phyloP scores from a whole-genome alignment of 257 asterid species.

The Echium plantagineum region DNA sequence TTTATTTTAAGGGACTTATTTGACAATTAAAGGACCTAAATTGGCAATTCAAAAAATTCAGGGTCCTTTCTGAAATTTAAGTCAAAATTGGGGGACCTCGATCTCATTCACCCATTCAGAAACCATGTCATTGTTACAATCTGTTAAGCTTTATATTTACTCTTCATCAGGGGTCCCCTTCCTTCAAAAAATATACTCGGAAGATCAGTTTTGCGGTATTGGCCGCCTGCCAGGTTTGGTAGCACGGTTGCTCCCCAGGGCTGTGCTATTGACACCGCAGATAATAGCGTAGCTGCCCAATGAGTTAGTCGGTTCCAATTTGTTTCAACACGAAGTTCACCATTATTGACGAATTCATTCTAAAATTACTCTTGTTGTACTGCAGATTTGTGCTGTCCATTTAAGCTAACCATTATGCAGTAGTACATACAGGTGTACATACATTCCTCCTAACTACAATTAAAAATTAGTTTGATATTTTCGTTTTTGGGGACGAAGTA shows the following conservation, averaged over 20 bases:
- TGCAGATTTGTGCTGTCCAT: neutral
- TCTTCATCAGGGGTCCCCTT: constrained; percentile 62
- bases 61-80: too few species aligned
- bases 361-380: neutral
- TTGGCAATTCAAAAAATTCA: too few species aligned
- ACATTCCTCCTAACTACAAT: too few species aligned
- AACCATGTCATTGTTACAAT: constrained; percentile 3
- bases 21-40: too few species aligned
- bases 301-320: constrained; percentile 3
- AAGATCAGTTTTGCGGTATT: constrained; percentile 71
- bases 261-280: constrained; percentile 43
- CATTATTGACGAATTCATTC: neutral
- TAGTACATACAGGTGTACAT: too few species aligned
- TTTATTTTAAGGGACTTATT: too few species aligned
- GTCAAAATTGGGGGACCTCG: too few species aligned
- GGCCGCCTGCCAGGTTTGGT: constrained; percentile 85
- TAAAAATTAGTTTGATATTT: too few species aligned
- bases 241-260: constrained; percentile 55
- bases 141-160: neutral
- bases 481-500: too few species aligned
- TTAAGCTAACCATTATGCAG: neutral
- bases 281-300: constrained; percentile 28
- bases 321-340: neutral
- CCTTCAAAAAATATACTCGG: constrained; percentile 79
- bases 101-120: too few species aligned